Evolutionary conservation across 1,284 basidiomycete species (phyloP), one percentile per base, ranked within the genome.

Genomic region (Irpex sp.): DNA sequence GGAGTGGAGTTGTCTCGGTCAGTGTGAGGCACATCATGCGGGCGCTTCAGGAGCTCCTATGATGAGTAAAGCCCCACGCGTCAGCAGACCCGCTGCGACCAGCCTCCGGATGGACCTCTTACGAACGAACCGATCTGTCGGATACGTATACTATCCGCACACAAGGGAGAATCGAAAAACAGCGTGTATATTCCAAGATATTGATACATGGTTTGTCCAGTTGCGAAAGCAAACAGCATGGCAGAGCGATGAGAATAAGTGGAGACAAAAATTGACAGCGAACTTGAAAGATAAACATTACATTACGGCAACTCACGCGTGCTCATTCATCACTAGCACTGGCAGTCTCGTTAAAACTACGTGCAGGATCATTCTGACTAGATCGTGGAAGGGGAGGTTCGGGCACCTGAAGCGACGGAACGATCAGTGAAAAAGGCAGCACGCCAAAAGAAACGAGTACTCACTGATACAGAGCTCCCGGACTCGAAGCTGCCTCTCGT

Each of bases 401-500:
- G 14, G 12, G 52, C 52, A 54, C 21, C 52, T 54, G 18, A 35
- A 28, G 49, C 10, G 19, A 10, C 52, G 35, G 18, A 54, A 14
- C 18, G 8, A 35, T 28, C 33, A 54, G 10, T 28, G 8, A 54
- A 28, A 54, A 54, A 2, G n/a, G 18, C 52, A 18, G 18, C n/a
- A 35, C 21, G 9, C 12, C 19, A 45, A 36, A 42, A 64, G 28
- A 47, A 37, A 35, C 16, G 36, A 3, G 23, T 7, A 66, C 66
- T 51, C 47, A 69, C 68, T 49, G 62, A 65, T 10, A 51, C 58
- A 7, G 68, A 67, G 18, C 57, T 60, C 36, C 64, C 64, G 51
- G 69, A 70, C n/a, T 69, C 69, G 10, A 69, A 49, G 56, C 69
- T 71, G 2, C 59, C 53, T 51, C 65, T 60, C n/a, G 59, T 42